A percentile compares a stretch with the other conserved stretches of the same genome.
These are phyloP conservation scores for Alternaria hordeiaustralica DNA, from an alignment of 2,329 filamentous ascomycete genomes.

Conservation along the genomic window DNA sequence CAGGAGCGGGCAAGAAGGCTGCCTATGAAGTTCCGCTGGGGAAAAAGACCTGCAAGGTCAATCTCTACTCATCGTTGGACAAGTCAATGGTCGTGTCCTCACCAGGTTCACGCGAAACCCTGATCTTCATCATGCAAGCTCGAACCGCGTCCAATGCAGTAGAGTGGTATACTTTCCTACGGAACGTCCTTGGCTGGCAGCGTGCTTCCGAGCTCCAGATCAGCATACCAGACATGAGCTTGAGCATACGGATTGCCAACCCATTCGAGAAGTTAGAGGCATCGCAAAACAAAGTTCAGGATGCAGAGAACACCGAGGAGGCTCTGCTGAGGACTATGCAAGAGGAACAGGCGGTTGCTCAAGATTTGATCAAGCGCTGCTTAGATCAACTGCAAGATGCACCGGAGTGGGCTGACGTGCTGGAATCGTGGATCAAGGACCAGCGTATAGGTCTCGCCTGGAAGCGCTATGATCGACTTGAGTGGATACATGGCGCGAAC, in stretches of 20 bases:
- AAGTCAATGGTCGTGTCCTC: constrained; percentile 71
- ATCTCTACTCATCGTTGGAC: constrained; percentile 70
- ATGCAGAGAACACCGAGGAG: constrained; percentile 55
- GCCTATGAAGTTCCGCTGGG: constrained; percentile 65
- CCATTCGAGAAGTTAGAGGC: constrained; percentile 63
- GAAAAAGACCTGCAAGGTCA: constrained; percentile 61
- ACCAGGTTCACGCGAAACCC: constrained; percentile 60
- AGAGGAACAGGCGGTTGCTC: constrained; percentile 63
- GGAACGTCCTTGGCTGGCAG: constrained; percentile 64
- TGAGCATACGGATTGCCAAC: constrained; percentile 64
- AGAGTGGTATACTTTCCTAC: constrained; percentile 73
- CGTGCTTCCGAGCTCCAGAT: constrained; percentile 64
- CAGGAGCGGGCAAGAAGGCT: constrained; percentile 60
- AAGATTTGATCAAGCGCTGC: constrained; percentile 63
- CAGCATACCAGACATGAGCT: constrained; percentile 67
- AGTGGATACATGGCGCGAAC: constrained; percentile 71
- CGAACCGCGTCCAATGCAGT: constrained; percentile 67
- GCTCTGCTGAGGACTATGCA: constrained; percentile 54
- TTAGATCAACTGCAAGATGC: constrained; percentile 64
- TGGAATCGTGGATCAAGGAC: constrained; percentile 64
- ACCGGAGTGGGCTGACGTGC: constrained; percentile 65
- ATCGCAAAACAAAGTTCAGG: constrained; percentile 50
- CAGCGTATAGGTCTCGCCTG: constrained; percentile 70
- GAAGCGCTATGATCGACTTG: constrained; percentile 72
- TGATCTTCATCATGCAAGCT: constrained; percentile 66